These are phyloP conservation scores for Syzygium aqueum DNA, from an alignment of 345 rosid genomes.

Conservation along the genomic window DNA sequence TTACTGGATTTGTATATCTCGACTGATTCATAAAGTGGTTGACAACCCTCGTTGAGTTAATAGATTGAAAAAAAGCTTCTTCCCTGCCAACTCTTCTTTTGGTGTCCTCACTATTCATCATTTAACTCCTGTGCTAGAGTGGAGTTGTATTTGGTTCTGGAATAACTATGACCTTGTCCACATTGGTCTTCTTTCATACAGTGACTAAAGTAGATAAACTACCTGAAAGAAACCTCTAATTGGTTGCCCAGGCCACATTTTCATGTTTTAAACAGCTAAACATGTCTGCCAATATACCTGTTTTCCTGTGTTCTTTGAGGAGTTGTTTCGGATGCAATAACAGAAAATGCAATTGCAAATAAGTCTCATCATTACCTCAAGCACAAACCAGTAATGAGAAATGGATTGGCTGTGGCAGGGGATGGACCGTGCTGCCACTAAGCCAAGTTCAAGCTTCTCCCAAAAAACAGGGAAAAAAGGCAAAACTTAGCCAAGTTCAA, in stretches of 20 bases:
- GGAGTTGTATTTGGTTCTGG: neutral
- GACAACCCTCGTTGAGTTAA: neutral
- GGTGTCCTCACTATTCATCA: neutral
- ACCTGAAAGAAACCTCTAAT: neutral
- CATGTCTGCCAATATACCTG: neutral
- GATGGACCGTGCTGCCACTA: too few species aligned
- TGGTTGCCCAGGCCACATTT: neutral
- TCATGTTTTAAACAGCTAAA: neutral
- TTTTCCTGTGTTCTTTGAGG: neutral
- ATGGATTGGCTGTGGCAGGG: neutral
- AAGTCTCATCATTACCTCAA: neutral
- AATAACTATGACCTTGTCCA: neutral
- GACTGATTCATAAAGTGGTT: slow-evolving; percentile 33
- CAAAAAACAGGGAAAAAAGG: neutral
- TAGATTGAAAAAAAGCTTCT: neutral
- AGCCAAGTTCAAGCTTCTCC: neutral
- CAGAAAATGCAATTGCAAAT: neutral
- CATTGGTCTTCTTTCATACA: neutral
- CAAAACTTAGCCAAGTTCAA: neutral
- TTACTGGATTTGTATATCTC: slow-evolving; percentile 52
- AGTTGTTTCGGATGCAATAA: neutral
- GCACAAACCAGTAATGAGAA: neutral
- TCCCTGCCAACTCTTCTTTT: neutral
- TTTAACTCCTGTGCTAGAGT: neutral
- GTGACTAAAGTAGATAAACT: neutral